Base-by-base conservation (phyloP, 2,329 filamentous ascomycete genomes). In the Penicillium sp. region DNA sequence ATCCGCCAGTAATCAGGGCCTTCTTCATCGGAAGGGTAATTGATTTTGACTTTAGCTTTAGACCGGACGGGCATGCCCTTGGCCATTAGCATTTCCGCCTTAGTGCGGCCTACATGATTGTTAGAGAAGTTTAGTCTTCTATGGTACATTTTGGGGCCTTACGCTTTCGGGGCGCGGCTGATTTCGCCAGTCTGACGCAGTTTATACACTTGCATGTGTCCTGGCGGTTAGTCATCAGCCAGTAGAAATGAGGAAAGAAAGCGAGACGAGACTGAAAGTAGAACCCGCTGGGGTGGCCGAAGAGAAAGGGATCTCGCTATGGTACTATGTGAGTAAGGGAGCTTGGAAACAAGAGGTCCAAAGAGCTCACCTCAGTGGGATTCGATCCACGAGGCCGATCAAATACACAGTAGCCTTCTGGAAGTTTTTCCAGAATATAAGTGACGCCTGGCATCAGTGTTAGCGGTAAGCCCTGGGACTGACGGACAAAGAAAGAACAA, bases 201-300 rank as follows among this genome's bases (percentile, higher is more conserved):
- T 40, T 40, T 15, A 2, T 2, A n/a, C 81, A 84, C 2, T 61
- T 53, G 50, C 81, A 84, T 0, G 71, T 66, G 2, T 68, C 65
- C 5, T 60, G 64, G 37, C 65, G 66, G 44, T 75, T 71, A 12
- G 75, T 71, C 75, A 83, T 81, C 23, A 84, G 60, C 61, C 76
- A 73, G 44, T 74, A 66, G 60, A 84, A 83, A 52, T 85, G 82
- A 0, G 76, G 75, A 42, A 74, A 80, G 55, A 82, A 82, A 3
- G 75, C 67, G 18, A 73, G 72, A 0, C 76, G 72, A 0, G 81
- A 84, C 40, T 81, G 74, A 48, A 79, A 84, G 13, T 64, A 67
- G 42, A 68, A 67, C 6, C 74, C 73, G 6, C 66, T 64, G 0
- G 79, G 80, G 60, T 84, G 80, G 0, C 82, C 82, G 47, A 73